These are phyloP conservation scores for Salix purpurea DNA, from an alignment of 345 rosid genomes.

Conservation along the genomic window DNA sequence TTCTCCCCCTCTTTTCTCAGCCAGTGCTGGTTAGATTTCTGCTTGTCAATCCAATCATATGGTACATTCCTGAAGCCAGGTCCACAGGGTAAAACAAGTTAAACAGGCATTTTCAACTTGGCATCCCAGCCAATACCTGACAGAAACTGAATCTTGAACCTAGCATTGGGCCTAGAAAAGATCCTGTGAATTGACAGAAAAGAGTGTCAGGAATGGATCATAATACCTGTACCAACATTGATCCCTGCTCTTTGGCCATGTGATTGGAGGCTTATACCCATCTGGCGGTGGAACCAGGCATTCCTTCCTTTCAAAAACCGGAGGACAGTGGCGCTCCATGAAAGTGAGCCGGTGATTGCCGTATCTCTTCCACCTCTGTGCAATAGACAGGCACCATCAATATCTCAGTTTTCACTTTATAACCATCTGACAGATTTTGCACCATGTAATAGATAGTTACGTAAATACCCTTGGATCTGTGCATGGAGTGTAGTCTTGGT, in stretches of 20 bases:
- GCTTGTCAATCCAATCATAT: constrained; percentile 93
- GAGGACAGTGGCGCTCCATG: constrained; percentile 97
- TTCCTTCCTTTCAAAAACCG: constrained; percentile 76
- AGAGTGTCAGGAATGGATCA: not conserved
- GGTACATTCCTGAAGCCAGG: constrained; percentile 82
- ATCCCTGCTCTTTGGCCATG: constrained; percentile 90
- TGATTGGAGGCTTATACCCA: constrained; percentile 86
- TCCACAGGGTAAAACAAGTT: constrained; percentile 4
- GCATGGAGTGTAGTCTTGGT: constrained; percentile 97
- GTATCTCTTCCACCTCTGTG: constrained; percentile 93
- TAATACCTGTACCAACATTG: constrained; percentile 96
- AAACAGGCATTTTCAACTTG: not conserved
- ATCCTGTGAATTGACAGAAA: not conserved
- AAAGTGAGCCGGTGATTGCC: constrained; percentile 77
- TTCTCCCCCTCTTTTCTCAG: constrained; percentile 85
- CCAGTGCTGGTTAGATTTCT: constrained; percentile 97
- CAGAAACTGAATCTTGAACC: not conserved
- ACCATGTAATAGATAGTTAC: not conserved
- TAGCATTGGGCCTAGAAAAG: not conserved
- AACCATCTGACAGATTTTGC: not conserved
- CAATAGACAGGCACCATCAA: constrained; percentile 12
- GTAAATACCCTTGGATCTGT: constrained; percentile 83
- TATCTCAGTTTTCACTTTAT: not conserved
- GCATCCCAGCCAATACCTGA: not conserved
- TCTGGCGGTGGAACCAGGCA: constrained; percentile 96